Percentiles rank a stretch among this genome's conserved stretches.
Conservation (phyloP, 306 rosid species). For the Albizia julibrissin region DNA sequence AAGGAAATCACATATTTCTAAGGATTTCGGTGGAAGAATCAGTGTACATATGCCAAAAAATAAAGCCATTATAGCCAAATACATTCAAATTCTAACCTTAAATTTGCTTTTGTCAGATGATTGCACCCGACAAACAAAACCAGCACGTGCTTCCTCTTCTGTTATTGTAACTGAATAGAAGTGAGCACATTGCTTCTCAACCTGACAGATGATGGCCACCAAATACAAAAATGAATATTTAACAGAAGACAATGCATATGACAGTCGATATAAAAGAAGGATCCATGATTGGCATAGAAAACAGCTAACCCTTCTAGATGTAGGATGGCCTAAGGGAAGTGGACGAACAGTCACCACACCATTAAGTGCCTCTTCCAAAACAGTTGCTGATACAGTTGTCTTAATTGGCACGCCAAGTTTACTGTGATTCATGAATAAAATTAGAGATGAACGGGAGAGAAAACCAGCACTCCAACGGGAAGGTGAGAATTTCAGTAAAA, state of each 20-base stretch:
- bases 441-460: conserved; percentile 16
- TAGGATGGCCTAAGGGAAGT: conserved; percentile 65
- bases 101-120: conserved; percentile 96
- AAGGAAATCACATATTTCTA: conserved; percentile 9
- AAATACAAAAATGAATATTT: conserved; percentile 17
- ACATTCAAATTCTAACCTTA: conserved; percentile 62
- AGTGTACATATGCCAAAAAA: background rate
- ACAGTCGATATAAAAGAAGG: conserved; percentile 7
- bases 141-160: conserved; percentile 84
- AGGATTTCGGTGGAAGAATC: background rate
- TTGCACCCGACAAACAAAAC: conserved; percentile 93
- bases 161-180: conserved; percentile 79
- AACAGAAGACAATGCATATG: conserved; percentile 10
- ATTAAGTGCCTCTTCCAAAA: conserved; percentile 95
- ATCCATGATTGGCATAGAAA: conserved; percentile 5
- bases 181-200: conserved; percentile 98
- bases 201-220: conserved; percentile 51
- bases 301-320: conserved; percentile 66
- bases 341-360: conserved; percentile 70
- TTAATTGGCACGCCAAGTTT: conserved; percentile 99
- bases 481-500: conserved; percentile 5
- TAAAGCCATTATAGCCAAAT: conserved; percentile 6
- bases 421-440: conserved; percentile 47
- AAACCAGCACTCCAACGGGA: background rate
- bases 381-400: conserved; percentile 91